phyloP scores from a whole-genome alignment of 495 filamentous ascomycete species.

The Penicillium subrubescens region DNA sequence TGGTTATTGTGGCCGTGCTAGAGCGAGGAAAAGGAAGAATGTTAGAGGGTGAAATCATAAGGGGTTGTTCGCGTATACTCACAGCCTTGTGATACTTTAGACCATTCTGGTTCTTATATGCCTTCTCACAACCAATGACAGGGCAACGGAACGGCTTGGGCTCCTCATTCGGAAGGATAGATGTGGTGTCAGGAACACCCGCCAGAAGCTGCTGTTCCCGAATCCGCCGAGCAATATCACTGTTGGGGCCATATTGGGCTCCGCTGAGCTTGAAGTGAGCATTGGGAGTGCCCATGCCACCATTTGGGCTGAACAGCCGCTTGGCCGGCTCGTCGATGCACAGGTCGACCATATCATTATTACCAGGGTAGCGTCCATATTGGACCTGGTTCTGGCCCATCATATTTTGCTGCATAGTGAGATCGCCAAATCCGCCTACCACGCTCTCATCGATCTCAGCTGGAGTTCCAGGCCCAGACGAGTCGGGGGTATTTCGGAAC shows the following conservation, averaged over 20 bases:
- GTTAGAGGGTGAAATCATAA: conserved; percentile 1
- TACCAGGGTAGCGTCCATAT: conserved; percentile 44
- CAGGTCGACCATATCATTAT: conserved; percentile 64
- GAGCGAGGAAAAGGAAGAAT: not conserved
- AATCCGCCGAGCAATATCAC: conserved; percentile 68
- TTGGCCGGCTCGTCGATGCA: conserved; percentile 97
- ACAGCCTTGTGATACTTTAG: conserved; percentile 82
- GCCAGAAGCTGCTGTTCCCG: conserved; percentile 75
- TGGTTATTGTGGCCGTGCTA: conserved; percentile 96
- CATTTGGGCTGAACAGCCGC: conserved; percentile 83
- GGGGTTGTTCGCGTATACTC: conserved; percentile 33
- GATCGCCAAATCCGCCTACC: conserved; percentile 51
- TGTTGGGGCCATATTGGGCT: conserved; percentile 73
- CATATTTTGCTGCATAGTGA: conserved; percentile 60
- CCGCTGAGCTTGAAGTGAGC: conserved; percentile 70
- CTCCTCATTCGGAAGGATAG: conserved; percentile 62
- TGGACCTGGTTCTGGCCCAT: conserved; percentile 58
- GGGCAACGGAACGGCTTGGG: conserved; percentile 97
- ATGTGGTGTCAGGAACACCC: conserved; percentile 58
- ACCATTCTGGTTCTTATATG: conserved; percentile 99
- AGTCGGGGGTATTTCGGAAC: conserved; percentile 70
- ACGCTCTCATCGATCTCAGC: conserved; percentile 64
- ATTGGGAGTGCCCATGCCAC: conserved; percentile 69
- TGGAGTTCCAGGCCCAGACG: conserved; percentile 74
- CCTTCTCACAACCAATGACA: conserved; percentile 98